Evolutionary conservation across 768 basidiomycete genomes (phyloP), one percentile per base, ranked within the genome.

Genomic region (Russula sp.): DNA sequence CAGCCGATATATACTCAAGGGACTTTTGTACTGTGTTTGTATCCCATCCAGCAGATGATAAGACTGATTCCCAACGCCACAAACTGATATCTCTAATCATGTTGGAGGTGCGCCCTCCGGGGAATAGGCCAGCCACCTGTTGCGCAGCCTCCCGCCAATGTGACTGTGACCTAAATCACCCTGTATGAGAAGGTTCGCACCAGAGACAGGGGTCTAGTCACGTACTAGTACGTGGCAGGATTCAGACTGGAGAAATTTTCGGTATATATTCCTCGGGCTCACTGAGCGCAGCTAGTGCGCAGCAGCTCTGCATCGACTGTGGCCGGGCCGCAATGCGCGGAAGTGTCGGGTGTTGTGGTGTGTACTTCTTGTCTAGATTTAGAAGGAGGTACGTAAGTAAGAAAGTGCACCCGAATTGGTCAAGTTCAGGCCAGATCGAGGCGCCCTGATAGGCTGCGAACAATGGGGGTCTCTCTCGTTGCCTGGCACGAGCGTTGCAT

Each of bases 371-470:
- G 53, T 22, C 63, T 48, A 14, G 2, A 44, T 64, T 64, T 64
- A 18, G 63, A 57, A 54, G 30, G 48, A 24, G 30, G 61, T 65
- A 65, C 64, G 64, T 65, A 65, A 65, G 54, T 44, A 57, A 36
- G 49, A 56, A 61, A 59, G 49, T 20, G 40, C 28, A 46, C 38
- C 14, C 42, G 50, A 28, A 28, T 56, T 54, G 36, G 64, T 61
- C 28, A 49, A 42, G 48, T 36, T 49, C 59, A 53, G 46, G 18
- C 22, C 28, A 42, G 50, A 57, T 57, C 56, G 28, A 44, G 56
- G 28, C 56, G 44, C 56, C 26, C 18, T 42, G 26, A 18, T 9
- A 57, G 26, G 5, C 26, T 26, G 30, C 13, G 26, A 40, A 53
- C 20, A 4, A 26, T 24, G 28, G 28, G 18, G 18, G 26, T n/a